Percentiles rank a stretch among this genome's conserved stretches.
Conservation (phyloP, 1,284 basidiomycete species). For the Xerocomus nothofagi region DNA sequence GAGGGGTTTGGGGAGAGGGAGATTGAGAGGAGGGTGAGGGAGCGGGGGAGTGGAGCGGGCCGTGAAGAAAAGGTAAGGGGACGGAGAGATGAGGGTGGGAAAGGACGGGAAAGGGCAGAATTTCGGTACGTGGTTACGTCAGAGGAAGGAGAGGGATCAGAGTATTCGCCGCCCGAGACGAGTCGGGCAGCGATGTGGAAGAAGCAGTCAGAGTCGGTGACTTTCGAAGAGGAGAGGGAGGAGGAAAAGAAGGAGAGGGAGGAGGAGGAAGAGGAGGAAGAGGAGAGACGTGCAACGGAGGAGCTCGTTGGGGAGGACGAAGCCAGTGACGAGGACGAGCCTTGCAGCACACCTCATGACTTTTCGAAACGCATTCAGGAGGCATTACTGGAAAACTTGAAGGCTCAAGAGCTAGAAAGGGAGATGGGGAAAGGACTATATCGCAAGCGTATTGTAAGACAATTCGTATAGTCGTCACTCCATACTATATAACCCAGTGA, state of each 20-base stretch:
- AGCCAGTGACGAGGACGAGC: not conserved
- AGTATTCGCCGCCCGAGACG: constrained; percentile 33
- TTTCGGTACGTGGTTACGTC: constrained; percentile 17
- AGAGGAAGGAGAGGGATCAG: constrained; percentile 20
- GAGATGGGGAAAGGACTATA: constrained; percentile 15
- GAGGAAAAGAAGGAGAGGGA: not conserved
- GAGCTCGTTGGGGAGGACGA: not conserved
- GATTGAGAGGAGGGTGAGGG: constrained; percentile 8
- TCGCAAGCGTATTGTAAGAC: constrained; percentile 8
- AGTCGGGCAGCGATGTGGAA: constrained; percentile 33
- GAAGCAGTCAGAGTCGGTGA: constrained; percentile 9
- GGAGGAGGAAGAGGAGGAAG: not conserved
- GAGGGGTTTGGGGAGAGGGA: constrained; percentile 20
- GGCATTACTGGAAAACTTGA: not conserved
- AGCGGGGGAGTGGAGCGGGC: not conserved
- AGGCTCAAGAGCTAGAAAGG: constrained; percentile 18
- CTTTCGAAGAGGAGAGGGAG: not conserved
- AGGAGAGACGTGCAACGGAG: constrained; percentile 19
- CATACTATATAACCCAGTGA: not conserved
- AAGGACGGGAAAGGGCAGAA: not conserved
- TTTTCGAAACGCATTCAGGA: constrained; percentile 9
- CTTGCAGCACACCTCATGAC: constrained; percentile 1
- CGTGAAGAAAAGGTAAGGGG: not conserved
- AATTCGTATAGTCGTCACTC: constrained; percentile 9
- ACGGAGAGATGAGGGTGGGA: not conserved